A percentile compares a stretch with the other conserved stretches of the same genome.
phyloP scores from a whole-genome alignment of 805 yeast genomes.

The Candida vaughaniae region DNA sequence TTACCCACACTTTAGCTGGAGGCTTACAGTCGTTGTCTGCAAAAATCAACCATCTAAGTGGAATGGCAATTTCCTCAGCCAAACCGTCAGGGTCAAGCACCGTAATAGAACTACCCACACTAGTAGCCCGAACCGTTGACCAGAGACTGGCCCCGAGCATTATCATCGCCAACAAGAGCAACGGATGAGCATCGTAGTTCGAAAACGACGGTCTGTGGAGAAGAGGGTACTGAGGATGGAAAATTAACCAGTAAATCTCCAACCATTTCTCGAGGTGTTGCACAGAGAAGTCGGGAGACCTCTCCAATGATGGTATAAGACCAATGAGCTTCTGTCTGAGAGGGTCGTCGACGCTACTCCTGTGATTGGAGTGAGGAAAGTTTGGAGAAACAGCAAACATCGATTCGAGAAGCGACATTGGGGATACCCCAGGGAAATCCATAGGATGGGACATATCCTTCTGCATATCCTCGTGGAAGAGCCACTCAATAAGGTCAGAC shows the following conservation, averaged over 20 bases:
- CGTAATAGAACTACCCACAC: slow-evolving; percentile 1
- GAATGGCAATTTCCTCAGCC: slow-evolving; percentile 49
- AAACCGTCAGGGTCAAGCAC: slow-evolving; percentile 24
- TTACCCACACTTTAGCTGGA: slow-evolving; percentile 70
- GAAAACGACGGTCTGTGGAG: slow-evolving; percentile 59
- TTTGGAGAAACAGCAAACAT: slow-evolving; percentile 20
- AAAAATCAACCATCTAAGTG: slow-evolving; percentile 68
- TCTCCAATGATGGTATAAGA: slow-evolving; percentile 17
- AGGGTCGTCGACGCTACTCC: slow-evolving; percentile 15
- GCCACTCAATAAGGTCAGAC: slow-evolving; percentile 30
- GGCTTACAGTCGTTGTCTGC: slow-evolving; percentile 66
- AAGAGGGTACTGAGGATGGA: slow-evolving; percentile 57
- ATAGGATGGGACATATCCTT: slow-evolving; percentile 3
- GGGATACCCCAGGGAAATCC: slow-evolving; percentile 17
- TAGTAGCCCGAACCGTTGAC: slow-evolving; percentile 9
- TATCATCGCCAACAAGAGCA: slow-evolving; percentile 53
- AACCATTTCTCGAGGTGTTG: slow-evolving; percentile 19
- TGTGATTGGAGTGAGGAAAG: slow-evolving; percentile 17
- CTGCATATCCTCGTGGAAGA: slow-evolving; percentile 22
- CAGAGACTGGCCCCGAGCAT: slow-evolving; percentile 51
- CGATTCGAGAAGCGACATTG: slow-evolving; percentile 16
- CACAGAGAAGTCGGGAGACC: slow-evolving; percentile 17
- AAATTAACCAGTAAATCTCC: slow-evolving; percentile 52
- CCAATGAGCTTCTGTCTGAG: slow-evolving; percentile 12
- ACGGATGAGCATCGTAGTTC: slow-evolving; percentile 44